Percentiles rank a stretch among this genome's conserved stretches.
Evolutionary conservation across 1,284 basidiomycete species (phyloP).

Genomic region (Trichosporon faecale): DNA sequence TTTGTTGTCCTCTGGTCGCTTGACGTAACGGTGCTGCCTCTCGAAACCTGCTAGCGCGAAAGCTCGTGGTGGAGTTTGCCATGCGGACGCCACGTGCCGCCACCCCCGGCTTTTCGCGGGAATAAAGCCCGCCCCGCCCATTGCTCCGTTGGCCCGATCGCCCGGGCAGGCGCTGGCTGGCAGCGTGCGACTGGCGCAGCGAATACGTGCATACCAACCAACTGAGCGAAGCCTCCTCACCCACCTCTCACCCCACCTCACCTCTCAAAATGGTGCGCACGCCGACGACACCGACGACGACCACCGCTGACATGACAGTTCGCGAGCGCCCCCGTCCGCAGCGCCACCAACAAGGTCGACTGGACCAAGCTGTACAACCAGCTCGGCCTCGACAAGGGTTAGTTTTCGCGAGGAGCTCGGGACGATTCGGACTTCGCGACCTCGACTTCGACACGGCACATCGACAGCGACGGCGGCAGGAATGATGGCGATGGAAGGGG

Average conservation of each 20-base stretch:
- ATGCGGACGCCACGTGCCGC: slow-evolving; percentile 4
- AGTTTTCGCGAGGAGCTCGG: slow-evolving; percentile 29
- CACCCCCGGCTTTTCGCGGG: neutral
- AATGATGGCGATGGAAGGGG: neutral
- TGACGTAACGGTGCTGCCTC: neutral
- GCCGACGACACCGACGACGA: slow-evolving; percentile 13
- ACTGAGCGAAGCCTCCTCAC: neutral
- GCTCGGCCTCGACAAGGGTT: slow-evolving; percentile 88
- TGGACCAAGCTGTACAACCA: slow-evolving; percentile 86
- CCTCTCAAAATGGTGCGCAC: slow-evolving; percentile 14
- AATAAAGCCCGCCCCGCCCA: neutral
- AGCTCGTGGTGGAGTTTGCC: slow-evolving; percentile 1
- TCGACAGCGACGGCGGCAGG: neutral
- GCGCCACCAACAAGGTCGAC: slow-evolving; percentile 55
- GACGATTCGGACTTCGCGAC: neutral
- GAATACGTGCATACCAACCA: slow-evolving; percentile 6
- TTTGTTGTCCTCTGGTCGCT: neutral
- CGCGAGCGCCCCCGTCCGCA: slow-evolving; percentile 24
- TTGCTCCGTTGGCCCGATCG: slow-evolving; percentile 3
- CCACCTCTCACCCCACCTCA: slow-evolving; percentile 7
- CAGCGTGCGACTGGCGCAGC: neutral
- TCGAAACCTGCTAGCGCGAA: neutral
- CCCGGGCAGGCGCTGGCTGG: slow-evolving; percentile 2
- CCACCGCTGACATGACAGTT: slow-evolving; percentile 13
- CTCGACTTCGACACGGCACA: neutral